A percentile compares a stretch with the other conserved stretches of the same genome.
phyloP scores from a whole-genome alignment of 257 asterid species.

The Mentha longifolia region DNA sequence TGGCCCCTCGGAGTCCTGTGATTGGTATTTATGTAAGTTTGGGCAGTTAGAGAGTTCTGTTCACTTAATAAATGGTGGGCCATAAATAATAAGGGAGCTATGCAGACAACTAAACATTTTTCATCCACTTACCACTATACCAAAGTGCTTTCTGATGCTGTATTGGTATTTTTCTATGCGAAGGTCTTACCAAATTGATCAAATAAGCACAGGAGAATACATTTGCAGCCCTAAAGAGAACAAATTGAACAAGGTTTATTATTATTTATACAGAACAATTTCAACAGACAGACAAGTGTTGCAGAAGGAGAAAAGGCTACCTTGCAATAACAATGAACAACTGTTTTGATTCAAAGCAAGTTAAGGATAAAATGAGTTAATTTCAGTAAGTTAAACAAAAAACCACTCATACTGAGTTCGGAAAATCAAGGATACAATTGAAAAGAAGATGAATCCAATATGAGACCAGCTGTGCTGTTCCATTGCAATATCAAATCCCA shows the following conservation, averaged over 20 bases:
- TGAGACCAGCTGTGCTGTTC: constrained; percentile 99
- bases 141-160: constrained; percentile 99
- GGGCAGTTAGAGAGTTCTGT: constrained; percentile 15
- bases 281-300: constrained; percentile 16
- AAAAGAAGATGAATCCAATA: constrained; percentile 94
- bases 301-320: constrained; percentile 46
- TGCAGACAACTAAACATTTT: constrained; percentile 21
- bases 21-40: constrained; percentile 34
- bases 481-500: constrained; percentile 99
- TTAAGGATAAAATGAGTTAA: constrained; percentile 51
- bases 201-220: constrained; percentile 96
- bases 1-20: constrained; percentile 98
- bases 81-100: constrained; percentile 16
- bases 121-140: constrained; percentile 82
- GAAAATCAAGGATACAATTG: constrained; percentile 81
- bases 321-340: constrained; percentile 92
- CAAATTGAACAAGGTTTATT: constrained; percentile 34
- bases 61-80: constrained; percentile 2
- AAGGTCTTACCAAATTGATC: constrained; percentile 88
- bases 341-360: constrained; percentile 54
- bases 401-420: constrained; percentile 11
- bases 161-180: constrained; percentile 78
- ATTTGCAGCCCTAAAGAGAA: constrained; percentile 90
- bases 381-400: constrained; percentile 27
- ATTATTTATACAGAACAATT: constrained; percentile 24